These are phyloP conservation scores for Fagopyrum tataricum DNA, from an alignment of 148 eudicot species.

Conservation along the genomic window DNA sequence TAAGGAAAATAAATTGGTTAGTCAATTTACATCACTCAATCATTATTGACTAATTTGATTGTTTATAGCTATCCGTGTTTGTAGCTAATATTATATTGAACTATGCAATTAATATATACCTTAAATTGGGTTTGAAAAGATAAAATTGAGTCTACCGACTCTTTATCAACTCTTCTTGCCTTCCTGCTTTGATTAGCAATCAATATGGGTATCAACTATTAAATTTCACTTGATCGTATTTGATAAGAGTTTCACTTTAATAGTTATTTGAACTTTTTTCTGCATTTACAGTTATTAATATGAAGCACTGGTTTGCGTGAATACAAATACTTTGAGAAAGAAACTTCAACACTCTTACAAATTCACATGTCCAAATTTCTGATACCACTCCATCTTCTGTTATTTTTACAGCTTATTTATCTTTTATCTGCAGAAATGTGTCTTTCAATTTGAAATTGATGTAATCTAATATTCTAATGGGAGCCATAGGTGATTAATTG, in stretches of 20 bases:
- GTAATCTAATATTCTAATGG: no score
- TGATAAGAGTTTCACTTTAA: background rate
- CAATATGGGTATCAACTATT: background rate
- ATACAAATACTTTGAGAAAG: no score
- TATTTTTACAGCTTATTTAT: no score
- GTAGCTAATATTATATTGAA: background rate
- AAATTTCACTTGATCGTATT: background rate
- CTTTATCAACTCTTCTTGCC: background rate
- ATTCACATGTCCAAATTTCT: no score
- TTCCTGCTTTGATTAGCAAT: background rate
- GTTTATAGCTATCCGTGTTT: background rate
- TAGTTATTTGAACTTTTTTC: no score
- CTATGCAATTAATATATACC: background rate
- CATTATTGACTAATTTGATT: background rate
- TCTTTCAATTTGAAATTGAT: no score
- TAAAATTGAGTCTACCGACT: no score
- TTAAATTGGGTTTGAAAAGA: background rate
- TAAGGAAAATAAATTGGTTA: constrained; percentile 13
- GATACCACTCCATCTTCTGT: no score
- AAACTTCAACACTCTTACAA: no score
- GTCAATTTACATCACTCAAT: background rate
- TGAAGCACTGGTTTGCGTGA: constrained; percentile 81
- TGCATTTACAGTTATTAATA: constrained; percentile 60
- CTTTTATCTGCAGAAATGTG: no score
- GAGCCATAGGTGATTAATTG: no score